A percentile compares a stretch with the other conserved stretches of the same genome.
These are phyloP conservation scores for Eucalyptus sideroxylon DNA, from an alignment of 345 rosid species.

Conservation along the genomic window DNA sequence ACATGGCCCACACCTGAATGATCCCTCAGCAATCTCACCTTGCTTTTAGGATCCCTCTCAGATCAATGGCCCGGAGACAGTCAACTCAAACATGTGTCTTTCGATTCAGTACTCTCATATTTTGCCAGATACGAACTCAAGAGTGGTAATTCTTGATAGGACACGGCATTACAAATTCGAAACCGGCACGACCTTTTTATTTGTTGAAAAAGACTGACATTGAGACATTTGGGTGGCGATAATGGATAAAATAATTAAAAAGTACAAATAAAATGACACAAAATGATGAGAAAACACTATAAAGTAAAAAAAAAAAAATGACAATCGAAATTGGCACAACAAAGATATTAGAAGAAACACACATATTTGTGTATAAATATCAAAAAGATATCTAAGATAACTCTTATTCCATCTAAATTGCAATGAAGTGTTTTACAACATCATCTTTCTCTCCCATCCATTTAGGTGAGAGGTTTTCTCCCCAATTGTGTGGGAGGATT, in stretches of 20 bases:
- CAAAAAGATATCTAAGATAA: neutral
- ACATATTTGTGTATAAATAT: neutral
- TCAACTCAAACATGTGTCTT: neutral
- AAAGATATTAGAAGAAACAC: neutral
- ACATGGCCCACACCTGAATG: neutral
- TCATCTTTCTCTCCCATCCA: neutral
- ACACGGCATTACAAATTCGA: no score
- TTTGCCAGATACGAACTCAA: neutral
- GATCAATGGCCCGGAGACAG: neutral
- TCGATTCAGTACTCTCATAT: neutral
- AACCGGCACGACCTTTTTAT: no score
- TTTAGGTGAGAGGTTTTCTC: neutral
- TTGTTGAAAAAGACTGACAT: neutral
- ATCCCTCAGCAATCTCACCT: neutral
- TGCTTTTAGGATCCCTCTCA: neutral
- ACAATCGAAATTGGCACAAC: neutral
- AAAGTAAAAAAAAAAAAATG: neutral
- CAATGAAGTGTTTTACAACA: neutral
- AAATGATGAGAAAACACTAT: neutral
- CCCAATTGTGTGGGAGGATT: neutral
- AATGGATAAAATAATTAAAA: no score
- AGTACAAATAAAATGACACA: neutral
- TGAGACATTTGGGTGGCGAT: neutral
- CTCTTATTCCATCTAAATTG: neutral
- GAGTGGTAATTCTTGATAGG: neutral